These are phyloP conservation scores for Aphanomyces stellatus DNA, from an alignment of 352 stramenopile species.

Conservation along the genomic window DNA sequence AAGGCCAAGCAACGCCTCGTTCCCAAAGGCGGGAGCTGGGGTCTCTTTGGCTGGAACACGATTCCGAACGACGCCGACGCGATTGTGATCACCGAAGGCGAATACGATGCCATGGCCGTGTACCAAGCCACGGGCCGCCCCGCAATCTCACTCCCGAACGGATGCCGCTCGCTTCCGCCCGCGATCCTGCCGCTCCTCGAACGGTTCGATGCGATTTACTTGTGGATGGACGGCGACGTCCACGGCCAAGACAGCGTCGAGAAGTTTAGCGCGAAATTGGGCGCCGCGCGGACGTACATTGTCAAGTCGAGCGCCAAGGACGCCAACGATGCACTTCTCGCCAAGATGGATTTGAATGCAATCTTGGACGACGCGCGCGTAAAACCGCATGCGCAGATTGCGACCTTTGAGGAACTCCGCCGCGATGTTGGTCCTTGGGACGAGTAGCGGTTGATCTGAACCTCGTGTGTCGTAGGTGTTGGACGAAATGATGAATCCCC, in stretches of 20 bases:
- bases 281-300: conserved; percentile 84
- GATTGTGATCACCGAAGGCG: conserved; percentile 96
- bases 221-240: conserved; percentile 99
- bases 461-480: conserved; percentile 52
- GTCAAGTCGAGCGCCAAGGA: conserved; percentile 91
- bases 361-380: conserved; percentile 77
- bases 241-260: conserved; percentile 92
- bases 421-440: conserved; percentile 34
- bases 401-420: conserved; percentile 89
- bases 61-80: conserved; percentile 76
- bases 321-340: conserved; percentile 96
- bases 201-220: conserved; percentile 94
- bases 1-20: conserved; percentile 83
- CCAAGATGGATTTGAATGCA: conserved; percentile 78
- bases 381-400: conserved; percentile 90
- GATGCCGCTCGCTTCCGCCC: conserved; percentile 91
- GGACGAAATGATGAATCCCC: conserved; percentile 92
- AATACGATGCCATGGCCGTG: conserved; percentile 97
- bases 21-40: conserved; percentile 92
- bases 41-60: conserved; percentile 99
- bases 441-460: not conserved
- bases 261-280: conserved; percentile 96
- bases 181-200: conserved; percentile 94
- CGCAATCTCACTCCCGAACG: conserved; percentile 95
- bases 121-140: conserved; percentile 91